phyloP scores from a whole-genome alignment of 192 early-diverging fungal genomes.

The Linnemannia schmuckeri region DNA sequence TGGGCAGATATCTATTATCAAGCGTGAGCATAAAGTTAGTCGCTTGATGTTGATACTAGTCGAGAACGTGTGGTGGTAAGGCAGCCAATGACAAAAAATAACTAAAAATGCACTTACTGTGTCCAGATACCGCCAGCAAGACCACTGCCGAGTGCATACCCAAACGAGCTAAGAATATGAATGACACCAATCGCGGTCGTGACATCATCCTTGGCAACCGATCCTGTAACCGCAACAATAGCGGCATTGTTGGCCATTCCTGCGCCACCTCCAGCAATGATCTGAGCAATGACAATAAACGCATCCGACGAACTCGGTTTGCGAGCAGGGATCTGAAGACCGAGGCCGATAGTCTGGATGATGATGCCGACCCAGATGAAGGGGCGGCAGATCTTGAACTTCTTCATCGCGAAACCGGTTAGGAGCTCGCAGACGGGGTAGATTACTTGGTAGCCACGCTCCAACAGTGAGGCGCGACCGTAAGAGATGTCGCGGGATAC shows the following conservation, averaged over 20 bases:
- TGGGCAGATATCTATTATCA: constrained; percentile 16
- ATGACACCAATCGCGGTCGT: constrained; percentile 8
- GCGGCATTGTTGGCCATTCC: constrained; percentile 24
- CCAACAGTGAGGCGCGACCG: not conserved
- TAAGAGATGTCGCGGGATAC: constrained; percentile 13
- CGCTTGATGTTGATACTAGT: not conserved
- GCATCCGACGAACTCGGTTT: constrained; percentile 7
- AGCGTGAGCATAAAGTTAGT: not conserved
- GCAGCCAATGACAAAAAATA: not conserved
- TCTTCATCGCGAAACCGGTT: constrained; percentile 13
- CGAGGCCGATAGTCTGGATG: constrained; percentile 13
- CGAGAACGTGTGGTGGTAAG: too few relatives aligned
- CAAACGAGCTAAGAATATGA: constrained; percentile 15
- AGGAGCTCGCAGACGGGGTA: constrained; percentile 2
- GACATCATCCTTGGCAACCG: constrained; percentile 12
- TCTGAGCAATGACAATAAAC: constrained; percentile 13
- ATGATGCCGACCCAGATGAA: constrained; percentile 23
- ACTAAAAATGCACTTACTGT: not conserved
- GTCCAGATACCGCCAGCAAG: constrained; percentile 24
- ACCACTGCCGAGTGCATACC: constrained; percentile 16
- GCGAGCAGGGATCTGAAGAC: constrained; percentile 22
- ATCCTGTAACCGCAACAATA: constrained; percentile 9
- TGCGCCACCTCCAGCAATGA: constrained; percentile 15
- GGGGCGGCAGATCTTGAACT: constrained; percentile 16
- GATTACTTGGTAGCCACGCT: constrained; percentile 16